Conservation (phyloP, 345 rosid species). For the Cardamine occulta region DNA sequence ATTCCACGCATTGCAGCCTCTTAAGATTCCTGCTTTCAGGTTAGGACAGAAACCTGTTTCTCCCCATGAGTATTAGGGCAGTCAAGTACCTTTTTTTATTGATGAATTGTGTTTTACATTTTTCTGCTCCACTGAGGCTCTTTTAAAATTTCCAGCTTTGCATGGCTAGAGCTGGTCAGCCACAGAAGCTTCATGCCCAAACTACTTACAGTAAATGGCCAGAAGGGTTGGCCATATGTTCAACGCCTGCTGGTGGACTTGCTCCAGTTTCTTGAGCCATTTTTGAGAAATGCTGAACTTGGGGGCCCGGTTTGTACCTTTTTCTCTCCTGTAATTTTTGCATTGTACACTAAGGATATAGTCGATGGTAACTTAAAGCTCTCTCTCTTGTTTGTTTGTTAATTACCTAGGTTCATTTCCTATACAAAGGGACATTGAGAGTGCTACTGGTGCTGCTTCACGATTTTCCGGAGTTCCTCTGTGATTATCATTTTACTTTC, state of each 20-base stretch:
- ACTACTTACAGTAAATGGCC: constrained; percentile 77
- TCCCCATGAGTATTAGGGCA: constrained; percentile 5
- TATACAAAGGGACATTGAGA: constrained; percentile 90
- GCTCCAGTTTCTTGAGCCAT: constrained; percentile 96
- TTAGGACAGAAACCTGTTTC: constrained; percentile 38
- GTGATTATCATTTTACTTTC: constrained; percentile 95
- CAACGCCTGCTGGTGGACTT: constrained; percentile 90
- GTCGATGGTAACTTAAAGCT: constrained; percentile 60
- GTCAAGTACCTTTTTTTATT: background rate
- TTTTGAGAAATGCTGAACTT: constrained; percentile 89
- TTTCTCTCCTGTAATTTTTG: constrained; percentile 3
- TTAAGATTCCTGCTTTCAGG: constrained; percentile 95
- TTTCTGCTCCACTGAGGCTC: constrained; percentile 17
- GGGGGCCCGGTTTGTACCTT: constrained; percentile 68
- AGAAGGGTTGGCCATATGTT: constrained; percentile 93
- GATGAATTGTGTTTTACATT: constrained; percentile 1
- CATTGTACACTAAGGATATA: constrained; percentile 9
- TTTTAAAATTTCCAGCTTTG: constrained; percentile 65
- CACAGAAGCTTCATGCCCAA: constrained; percentile 99
- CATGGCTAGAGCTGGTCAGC: constrained; percentile 95
- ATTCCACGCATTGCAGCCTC: constrained; percentile 90
- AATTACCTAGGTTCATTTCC: constrained; percentile 71
- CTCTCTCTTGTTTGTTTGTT: constrained; percentile 68
- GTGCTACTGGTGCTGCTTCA: constrained; percentile 94
- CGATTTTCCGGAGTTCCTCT: constrained; percentile 97